Conservation (phyloP, 2,329 filamentous ascomycete species). For the Dothidotthia symphoricarpi region DNA sequence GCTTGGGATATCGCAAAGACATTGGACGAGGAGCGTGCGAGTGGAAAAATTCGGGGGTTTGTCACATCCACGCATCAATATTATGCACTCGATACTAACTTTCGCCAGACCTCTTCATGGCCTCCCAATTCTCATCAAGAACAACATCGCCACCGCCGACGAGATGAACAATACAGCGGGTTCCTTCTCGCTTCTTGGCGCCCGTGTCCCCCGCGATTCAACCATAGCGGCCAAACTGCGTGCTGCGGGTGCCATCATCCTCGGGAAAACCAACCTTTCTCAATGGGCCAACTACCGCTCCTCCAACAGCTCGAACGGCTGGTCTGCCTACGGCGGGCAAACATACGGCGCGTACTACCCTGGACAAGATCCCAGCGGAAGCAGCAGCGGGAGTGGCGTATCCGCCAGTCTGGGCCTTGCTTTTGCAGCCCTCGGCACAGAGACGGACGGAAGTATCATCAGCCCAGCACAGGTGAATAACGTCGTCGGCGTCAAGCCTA, state of each 20-base stretch:
- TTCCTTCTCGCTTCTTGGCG: constrained; percentile 61
- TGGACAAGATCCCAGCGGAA: constrained; percentile 55
- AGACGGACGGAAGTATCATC: constrained; percentile 64
- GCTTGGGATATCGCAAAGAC: constrained; percentile 50
- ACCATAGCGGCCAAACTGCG: constrained; percentile 61
- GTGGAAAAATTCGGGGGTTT: constrained; percentile 49
- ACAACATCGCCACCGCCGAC: constrained; percentile 64
- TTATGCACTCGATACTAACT: constrained; percentile 3
- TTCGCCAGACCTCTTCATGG: constrained; percentile 57
- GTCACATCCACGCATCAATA: not conserved
- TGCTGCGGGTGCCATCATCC: constrained; percentile 60
- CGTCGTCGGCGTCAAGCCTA: constrained; percentile 62
- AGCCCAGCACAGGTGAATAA: constrained; percentile 58
- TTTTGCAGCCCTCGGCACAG: constrained; percentile 59
- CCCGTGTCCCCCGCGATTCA: constrained; percentile 57
- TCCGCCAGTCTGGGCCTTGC: constrained; percentile 59
- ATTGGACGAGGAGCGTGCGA: constrained; percentile 50
- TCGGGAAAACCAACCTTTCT: constrained; percentile 65
- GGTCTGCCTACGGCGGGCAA: constrained; percentile 65
- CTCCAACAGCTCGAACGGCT: constrained; percentile 59
- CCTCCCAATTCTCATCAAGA: constrained; percentile 65
- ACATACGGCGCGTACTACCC: constrained; percentile 61
- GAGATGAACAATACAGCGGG: constrained; percentile 64
- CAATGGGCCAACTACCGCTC: constrained; percentile 66
- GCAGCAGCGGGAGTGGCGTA: constrained; percentile 57